Conservation (phyloP, 2,329 filamentous ascomycete genomes). For the Byssochlamys sp. region DNA sequence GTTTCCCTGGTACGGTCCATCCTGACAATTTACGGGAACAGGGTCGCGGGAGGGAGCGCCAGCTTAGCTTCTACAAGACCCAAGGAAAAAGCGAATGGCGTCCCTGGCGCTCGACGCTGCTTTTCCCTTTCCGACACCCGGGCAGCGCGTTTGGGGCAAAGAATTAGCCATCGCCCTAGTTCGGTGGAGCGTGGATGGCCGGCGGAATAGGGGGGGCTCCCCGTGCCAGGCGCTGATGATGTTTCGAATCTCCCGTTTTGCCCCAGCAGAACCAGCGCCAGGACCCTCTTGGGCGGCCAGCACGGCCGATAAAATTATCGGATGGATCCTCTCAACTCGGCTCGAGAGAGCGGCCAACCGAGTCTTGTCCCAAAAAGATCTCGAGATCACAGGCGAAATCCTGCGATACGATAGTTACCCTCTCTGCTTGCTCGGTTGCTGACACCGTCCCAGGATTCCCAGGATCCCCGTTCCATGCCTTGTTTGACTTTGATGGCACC, state of each 20-base stretch:
- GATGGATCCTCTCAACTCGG: not conserved
- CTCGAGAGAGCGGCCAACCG: not conserved
- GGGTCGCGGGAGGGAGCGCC: not conserved
- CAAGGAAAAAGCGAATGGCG: not conserved
- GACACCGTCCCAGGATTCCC: not conserved
- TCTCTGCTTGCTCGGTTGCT: not conserved
- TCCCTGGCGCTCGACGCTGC: not conserved
- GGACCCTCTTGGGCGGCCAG: not conserved
- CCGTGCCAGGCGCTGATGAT: slow-evolving; percentile 1
- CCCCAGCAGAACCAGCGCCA: not conserved
- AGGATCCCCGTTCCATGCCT: not conserved
- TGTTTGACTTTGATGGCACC: not conserved
- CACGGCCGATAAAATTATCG: not conserved
- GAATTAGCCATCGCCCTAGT: not conserved
- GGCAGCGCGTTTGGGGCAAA: not conserved
- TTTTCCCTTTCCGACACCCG: not conserved
- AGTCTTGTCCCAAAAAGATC: not conserved
- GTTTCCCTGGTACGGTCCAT: not conserved
- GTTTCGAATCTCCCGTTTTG: slow-evolving; percentile 1
- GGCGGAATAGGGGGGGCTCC: not conserved
- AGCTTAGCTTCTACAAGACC: not conserved
- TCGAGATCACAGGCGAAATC: not conserved
- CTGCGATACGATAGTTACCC: not conserved
- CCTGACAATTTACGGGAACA: not conserved
- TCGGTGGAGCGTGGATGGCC: not conserved